phyloP scores from a whole-genome alignment of 495 filamentous ascomycete genomes.

The Hypoxylon subgilvum region DNA sequence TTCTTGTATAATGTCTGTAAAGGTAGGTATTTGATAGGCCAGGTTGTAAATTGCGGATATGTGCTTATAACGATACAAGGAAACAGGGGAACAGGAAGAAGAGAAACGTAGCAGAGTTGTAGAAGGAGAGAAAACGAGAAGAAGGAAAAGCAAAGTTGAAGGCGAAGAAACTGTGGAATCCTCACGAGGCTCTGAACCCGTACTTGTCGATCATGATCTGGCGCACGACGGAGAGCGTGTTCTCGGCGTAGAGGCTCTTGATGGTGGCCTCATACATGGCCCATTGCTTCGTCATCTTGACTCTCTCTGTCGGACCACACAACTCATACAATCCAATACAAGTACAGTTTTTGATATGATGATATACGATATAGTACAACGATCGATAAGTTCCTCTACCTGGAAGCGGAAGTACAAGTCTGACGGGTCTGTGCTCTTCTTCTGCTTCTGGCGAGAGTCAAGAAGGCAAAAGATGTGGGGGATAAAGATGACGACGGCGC shows the following conservation, averaged over 20 bases:
- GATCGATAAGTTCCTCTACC: background rate
- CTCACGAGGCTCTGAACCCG: conserved; percentile 55
- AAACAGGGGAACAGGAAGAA: background rate
- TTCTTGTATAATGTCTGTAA: background rate
- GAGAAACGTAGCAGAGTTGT: background rate
- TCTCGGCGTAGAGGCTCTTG: conserved; percentile 48
- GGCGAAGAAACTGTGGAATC: conserved; percentile 6
- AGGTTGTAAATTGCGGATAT: too few relatives aligned
- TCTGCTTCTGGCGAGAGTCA: background rate
- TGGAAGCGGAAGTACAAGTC: too few relatives aligned
- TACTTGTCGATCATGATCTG: conserved; percentile 50
- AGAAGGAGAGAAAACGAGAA: background rate
- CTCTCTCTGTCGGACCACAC: background rate
- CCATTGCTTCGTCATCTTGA: conserved; percentile 55
- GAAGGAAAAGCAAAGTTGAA: background rate
- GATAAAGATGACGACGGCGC: background rate
- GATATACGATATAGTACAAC: background rate
- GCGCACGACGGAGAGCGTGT: conserved; percentile 51
- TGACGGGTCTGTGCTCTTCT: background rate
- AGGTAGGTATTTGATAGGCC: too few relatives aligned
- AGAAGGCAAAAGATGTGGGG: conserved; percentile 1
- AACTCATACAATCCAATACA: too few relatives aligned
- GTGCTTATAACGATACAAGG: too few relatives aligned
- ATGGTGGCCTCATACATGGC: conserved; percentile 46
- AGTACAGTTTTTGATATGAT: too few relatives aligned